phyloP scores from a whole-genome alignment of 2,329 filamentous ascomycete genomes.

The Botrytis paeoniae region DNA sequence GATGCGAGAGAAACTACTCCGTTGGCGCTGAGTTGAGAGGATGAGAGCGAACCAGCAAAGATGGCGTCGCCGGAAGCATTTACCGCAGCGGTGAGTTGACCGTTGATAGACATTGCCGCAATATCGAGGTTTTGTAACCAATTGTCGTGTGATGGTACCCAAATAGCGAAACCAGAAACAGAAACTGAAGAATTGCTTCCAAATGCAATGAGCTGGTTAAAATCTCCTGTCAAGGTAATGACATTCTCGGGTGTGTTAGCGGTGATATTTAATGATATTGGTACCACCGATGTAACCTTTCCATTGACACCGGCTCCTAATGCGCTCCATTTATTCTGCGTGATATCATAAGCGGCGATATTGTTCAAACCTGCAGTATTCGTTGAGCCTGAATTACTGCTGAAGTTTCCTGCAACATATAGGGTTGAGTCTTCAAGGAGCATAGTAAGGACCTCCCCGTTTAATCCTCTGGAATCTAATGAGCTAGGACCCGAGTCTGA shows the following conservation, averaged over 20 bases:
- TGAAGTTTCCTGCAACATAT: conserved; percentile 82
- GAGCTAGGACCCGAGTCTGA: conserved; percentile 59
- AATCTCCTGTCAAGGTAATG: conserved; percentile 77
- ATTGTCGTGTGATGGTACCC: conserved; percentile 80
- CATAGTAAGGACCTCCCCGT: conserved; percentile 73
- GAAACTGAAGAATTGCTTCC: conserved; percentile 57
- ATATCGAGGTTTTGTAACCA: conserved; percentile 81
- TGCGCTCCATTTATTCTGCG: conserved; percentile 67
- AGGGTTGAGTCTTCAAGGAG: conserved; percentile 61
- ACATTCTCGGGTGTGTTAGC: conserved; percentile 65
- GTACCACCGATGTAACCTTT: conserved; percentile 68
- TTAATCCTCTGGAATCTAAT: conserved; percentile 69
- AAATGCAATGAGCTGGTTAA: conserved; percentile 69
- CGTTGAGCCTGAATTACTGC: conserved; percentile 62
- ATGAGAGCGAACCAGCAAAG: conserved; percentile 80
- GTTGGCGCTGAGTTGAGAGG: conserved; percentile 68
- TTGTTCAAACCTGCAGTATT: conserved; percentile 65
- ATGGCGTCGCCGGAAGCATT: conserved; percentile 61
- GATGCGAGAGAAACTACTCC: conserved; percentile 65
- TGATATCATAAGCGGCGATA: conserved; percentile 71
- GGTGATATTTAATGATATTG: conserved; percentile 76
- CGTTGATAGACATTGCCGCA: conserved; percentile 63
- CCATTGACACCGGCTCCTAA: conserved; percentile 87
- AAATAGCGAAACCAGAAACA: conserved; percentile 79
- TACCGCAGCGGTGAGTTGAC: conserved; percentile 69